Base-by-base conservation (phyloP, 495 filamentous ascomycete genomes). In the Aspergillus campestris region DNA sequence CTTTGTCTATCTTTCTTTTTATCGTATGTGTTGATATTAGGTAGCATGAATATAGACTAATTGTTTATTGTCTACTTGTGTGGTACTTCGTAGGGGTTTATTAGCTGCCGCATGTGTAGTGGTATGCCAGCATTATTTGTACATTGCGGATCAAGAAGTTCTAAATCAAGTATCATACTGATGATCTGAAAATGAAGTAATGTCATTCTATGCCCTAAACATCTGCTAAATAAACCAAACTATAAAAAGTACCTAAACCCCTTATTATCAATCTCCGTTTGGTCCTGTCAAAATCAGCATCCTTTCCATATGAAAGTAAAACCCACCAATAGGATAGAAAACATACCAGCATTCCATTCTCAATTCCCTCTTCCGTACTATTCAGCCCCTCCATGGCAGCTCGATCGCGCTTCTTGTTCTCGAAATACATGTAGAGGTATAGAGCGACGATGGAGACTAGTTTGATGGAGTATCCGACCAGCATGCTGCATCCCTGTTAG, bases 181-280 rank as follows among this genome's bases (percentile, higher is more conserved):
- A 24, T 24, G 18, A 24, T 24, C 4, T 4, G n/a, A n/a, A n/a
- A 24, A 24, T 24, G 18, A 24, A 24, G 18, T 24, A 1, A 2
- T 24, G 18, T 4, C 18, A 24, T 24, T 24, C 4, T 24, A 24
- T 24, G 4, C 18, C 18, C 18, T 24, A 2, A 24, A 24, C 1
- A 24, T 4, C 4, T 24, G 18, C 18, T 2, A 24, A 24, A 24
- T 24, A 38, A 14, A 3, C 10, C 10, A 27, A 12, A 37, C 34
- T 57, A 76, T 38, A 78, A 43, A 5, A 70, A 69, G 47, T 78
- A 78, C 55, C 74, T 56, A 50, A 80, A 80, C 1, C 61, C 70
- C 50, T 69, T 72, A 37, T 80, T 80, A 18, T 78, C 74, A 11
- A 80, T 54, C 53, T 80, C 74, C 0, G 75, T 78, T 61, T 72